Conservation (phyloP, 441 rosid genomes). For the Cnidoscolus chayamansa region DNA sequence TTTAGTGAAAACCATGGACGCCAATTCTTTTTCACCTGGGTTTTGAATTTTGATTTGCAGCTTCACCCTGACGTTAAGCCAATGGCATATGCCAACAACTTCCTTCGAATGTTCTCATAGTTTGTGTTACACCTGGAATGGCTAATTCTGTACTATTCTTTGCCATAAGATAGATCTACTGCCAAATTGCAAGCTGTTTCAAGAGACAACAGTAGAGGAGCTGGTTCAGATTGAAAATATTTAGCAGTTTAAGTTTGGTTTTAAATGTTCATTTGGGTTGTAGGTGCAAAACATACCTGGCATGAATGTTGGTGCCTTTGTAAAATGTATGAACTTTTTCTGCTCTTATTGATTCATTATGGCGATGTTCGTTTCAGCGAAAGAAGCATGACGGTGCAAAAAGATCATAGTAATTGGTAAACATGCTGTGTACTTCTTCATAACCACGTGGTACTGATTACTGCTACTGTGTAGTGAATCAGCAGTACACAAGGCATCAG, state of each 20-base stretch:
- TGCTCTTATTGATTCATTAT: neutral
- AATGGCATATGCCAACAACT: slow-evolving; percentile 95
- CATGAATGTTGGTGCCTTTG: slow-evolving; percentile 13
- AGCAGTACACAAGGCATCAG: too few species aligned
- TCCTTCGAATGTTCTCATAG: slow-evolving; percentile 68
- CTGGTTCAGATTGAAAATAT: slow-evolving; percentile 11
- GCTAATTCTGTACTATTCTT: slow-evolving; percentile 16
- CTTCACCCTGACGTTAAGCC: slow-evolving; percentile 95
- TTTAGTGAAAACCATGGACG: neutral
- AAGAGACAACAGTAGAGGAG: slow-evolving; percentile 21
- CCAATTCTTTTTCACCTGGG: neutral
- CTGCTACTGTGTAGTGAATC: too few species aligned
- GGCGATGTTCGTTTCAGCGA: too few species aligned
- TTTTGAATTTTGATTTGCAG: slow-evolving; percentile 40
- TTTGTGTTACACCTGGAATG: neutral
- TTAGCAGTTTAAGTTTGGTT: slow-evolving; percentile 11
- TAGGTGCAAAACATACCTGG: neutral
- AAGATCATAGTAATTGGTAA: too few species aligned
- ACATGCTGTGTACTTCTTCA: too few species aligned
- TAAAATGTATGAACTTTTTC: slow-evolving; percentile 3
- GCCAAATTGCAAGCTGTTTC: slow-evolving; percentile 21
- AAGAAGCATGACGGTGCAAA: too few species aligned
- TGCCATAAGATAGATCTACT: slow-evolving; percentile 10
- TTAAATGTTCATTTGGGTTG: neutral
- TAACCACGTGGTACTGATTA: too few species aligned